Evolutionary conservation across 495 filamentous ascomycete species (phyloP).

Genomic region (Aspergillus mulundensis): DNA sequence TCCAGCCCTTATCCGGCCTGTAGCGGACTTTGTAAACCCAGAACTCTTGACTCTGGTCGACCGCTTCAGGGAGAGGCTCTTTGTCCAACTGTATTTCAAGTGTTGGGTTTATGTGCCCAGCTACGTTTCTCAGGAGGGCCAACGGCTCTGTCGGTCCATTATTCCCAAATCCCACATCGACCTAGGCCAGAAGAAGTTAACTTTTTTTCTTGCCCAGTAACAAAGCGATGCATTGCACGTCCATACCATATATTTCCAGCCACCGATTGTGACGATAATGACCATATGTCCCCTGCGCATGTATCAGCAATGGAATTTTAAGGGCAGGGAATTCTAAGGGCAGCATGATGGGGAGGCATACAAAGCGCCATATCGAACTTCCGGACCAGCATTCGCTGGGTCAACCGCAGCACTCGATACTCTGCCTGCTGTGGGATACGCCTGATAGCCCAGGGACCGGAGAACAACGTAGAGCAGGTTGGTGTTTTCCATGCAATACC

Average conservation of each 20-base stretch:
- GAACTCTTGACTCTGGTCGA: conserved; percentile 38
- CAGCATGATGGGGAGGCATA: no score
- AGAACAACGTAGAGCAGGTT: conserved; percentile 59
- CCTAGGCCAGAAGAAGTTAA: conserved; percentile 18
- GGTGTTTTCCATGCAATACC: conserved; percentile 78
- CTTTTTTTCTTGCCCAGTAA: neutral
- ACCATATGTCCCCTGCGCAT: conserved; percentile 53
- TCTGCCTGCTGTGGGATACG: conserved; percentile 48
- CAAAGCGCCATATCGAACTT: conserved; percentile 22
- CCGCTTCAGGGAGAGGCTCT: conserved; percentile 42
- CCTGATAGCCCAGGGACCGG: conserved; percentile 54
- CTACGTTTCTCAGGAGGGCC: conserved; percentile 41
- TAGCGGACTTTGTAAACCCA: conserved; percentile 60
- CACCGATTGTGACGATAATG: conserved; percentile 57
- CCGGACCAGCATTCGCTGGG: conserved; percentile 8
- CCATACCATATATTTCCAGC: conserved; percentile 46
- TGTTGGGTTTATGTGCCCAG: conserved; percentile 36
- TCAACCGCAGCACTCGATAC: conserved; percentile 26
- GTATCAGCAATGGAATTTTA: neutral
- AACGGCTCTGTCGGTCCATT: conserved; percentile 53
- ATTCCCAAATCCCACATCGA: conserved; percentile 72
- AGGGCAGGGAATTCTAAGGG: neutral
- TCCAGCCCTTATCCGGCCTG: conserved; percentile 43
- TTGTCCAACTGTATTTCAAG: conserved; percentile 43
- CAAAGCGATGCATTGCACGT: neutral